Percentiles rank a stretch among this genome's conserved stretches.
Evolutionary conservation across 208 protist species (phyloP).

Genomic region (Phytomonas serpens): DNA sequence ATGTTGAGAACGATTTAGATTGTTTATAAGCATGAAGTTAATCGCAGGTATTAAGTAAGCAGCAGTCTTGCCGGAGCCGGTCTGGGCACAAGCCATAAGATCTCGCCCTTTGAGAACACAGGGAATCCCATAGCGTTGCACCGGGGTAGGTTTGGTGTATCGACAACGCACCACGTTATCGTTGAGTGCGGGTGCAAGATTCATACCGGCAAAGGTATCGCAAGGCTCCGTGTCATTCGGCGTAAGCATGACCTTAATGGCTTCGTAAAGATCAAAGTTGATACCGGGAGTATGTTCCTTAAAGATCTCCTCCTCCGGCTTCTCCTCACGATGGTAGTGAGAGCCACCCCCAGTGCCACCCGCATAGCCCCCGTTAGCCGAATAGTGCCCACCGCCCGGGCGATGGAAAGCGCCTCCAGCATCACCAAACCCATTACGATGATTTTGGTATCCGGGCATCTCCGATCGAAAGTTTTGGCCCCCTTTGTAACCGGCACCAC

Average conservation of each 20-base stretch:
- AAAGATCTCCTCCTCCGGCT: slow-evolving; percentile 86
- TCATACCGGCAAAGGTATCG: slow-evolving; percentile 79
- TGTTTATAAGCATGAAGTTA: slow-evolving; percentile 79
- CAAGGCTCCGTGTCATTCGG: slow-evolving; percentile 72
- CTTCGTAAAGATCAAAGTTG: slow-evolving; percentile 90
- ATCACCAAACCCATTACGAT: background rate
- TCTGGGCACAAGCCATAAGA: slow-evolving; percentile 99
- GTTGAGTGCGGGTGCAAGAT: slow-evolving; percentile 78
- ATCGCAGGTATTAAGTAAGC: slow-evolving; percentile 98
- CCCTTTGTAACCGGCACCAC: slow-evolving; percentile 4
- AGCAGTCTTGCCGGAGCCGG: slow-evolving; percentile 98
- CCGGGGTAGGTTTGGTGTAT: slow-evolving; percentile 97
- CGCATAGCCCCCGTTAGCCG: slow-evolving; percentile 11
- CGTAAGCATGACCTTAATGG: slow-evolving; percentile 79
- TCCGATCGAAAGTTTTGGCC: slow-evolving; percentile 5
- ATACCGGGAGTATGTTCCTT: slow-evolving; percentile 89
- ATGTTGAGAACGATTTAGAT: slow-evolving; percentile 33
- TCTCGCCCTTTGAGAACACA: slow-evolving; percentile 90
- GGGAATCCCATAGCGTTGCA: slow-evolving; percentile 98
- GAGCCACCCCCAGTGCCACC: slow-evolving; percentile 25
- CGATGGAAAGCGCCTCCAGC: background rate
- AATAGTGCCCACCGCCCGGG: background rate
- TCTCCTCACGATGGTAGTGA: slow-evolving; percentile 80
- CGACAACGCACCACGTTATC: slow-evolving; percentile 93
- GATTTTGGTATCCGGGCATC: slow-evolving; percentile 8